phyloP scores from a whole-genome alignment of 352 stramenopile species.

The Pythium phragmitis region DNA sequence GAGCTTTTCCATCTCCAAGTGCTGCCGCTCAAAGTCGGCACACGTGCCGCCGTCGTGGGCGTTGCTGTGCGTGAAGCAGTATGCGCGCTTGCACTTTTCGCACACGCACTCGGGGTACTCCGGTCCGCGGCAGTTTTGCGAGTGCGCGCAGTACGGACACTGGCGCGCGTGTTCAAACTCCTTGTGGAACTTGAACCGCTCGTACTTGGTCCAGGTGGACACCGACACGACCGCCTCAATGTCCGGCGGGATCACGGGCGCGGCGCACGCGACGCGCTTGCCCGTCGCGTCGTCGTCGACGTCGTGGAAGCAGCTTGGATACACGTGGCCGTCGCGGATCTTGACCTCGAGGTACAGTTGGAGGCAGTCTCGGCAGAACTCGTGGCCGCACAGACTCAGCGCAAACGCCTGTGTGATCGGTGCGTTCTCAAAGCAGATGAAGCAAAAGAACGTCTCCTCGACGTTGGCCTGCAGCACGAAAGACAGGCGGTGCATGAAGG shows the following conservation, averaged over 20 bases:
- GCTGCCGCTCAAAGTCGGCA: slow-evolving; percentile 72
- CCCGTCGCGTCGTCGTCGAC: slow-evolving; percentile 7
- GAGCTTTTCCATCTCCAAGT: slow-evolving; percentile 72
- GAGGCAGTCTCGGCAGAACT: slow-evolving; percentile 56
- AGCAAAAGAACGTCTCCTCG: slow-evolving; percentile 72
- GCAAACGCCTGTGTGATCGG: slow-evolving; percentile 35
- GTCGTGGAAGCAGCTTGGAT: slow-evolving; percentile 68
- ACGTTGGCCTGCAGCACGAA: slow-evolving; percentile 5
- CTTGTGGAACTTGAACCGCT: slow-evolving; percentile 88
- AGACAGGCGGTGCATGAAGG: slow-evolving; percentile 16
- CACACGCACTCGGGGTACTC: slow-evolving; percentile 52
- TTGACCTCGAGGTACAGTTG: slow-evolving; percentile 57
- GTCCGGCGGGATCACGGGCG: slow-evolving; percentile 41
- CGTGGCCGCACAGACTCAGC: slow-evolving; percentile 54
- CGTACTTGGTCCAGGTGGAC: slow-evolving; percentile 70
- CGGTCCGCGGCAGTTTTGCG: slow-evolving; percentile 41
- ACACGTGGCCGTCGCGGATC: slow-evolving; percentile 67
- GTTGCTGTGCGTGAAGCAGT: slow-evolving; percentile 88
- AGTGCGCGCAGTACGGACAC: slow-evolving; percentile 60
- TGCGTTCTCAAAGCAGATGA: slow-evolving; percentile 75
- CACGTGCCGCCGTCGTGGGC: slow-evolving; percentile 74
- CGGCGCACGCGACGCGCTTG: slow-evolving; percentile 30
- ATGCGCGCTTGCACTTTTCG: slow-evolving; percentile 49
- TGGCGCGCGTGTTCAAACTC: slow-evolving; percentile 58
- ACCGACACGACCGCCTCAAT: slow-evolving; percentile 48